Percentiles rank a stretch among this genome's conserved stretches.
Conservation (phyloP, 129 eudicot genomes). For the Lactuca saligna region DNA sequence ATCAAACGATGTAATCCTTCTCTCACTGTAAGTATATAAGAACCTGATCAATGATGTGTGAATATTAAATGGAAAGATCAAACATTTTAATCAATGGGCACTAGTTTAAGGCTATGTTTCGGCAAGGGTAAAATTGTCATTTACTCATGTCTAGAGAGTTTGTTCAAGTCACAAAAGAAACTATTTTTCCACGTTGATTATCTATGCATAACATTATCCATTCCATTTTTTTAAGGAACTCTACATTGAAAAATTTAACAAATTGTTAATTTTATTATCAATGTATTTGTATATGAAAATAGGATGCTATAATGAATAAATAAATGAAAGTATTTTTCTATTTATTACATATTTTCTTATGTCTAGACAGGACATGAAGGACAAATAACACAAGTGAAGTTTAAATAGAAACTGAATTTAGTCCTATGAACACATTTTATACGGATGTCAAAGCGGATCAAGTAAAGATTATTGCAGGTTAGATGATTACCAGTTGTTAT, state of each 20-base stretch:
- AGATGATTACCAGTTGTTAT: background rate
- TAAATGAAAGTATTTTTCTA: too few species aligned
- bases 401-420: background rate
- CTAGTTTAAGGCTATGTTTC: too few species aligned
- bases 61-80: constrained; percentile 40
- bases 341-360: background rate
- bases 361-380: background rate
- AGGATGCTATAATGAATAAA: too few species aligned
- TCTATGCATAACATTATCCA: too few species aligned
- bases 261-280: too few species aligned
- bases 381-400: background rate
- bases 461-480: background rate
- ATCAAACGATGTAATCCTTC: constrained; percentile 59
- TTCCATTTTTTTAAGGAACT: too few species aligned
- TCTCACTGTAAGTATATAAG: constrained; percentile 22
- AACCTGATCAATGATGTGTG: constrained; percentile 28
- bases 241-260: too few species aligned
- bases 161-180: too few species aligned
- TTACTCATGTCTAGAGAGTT: too few species aligned
- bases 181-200: too few species aligned
- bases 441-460: background rate
- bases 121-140: too few species aligned
- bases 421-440: background rate
- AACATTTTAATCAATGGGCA: background rate
- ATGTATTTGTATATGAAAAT: too few species aligned